Evolutionary conservation across 495 filamentous ascomycete species (phyloP).

Genomic region (Trichocladium antarcticum): DNA sequence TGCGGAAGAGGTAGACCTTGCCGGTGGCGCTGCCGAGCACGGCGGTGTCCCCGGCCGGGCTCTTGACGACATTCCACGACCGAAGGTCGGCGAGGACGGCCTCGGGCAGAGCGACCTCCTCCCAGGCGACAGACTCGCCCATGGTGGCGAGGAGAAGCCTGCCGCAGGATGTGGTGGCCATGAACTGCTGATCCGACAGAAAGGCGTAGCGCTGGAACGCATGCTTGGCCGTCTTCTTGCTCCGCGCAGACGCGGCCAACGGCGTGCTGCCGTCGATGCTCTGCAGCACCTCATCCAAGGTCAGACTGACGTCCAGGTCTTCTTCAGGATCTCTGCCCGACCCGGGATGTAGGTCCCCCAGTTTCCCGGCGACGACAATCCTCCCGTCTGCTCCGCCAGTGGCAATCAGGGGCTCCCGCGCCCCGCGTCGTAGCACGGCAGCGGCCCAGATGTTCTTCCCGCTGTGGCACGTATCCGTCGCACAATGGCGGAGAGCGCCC

Average conservation of each 20-base stretch:
- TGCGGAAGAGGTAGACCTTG: slow-evolving; percentile 38
- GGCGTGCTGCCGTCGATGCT: neutral
- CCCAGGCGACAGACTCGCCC: slow-evolving; percentile 26
- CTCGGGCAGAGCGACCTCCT: slow-evolving; percentile 30
- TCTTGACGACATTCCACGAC: slow-evolving; percentile 36
- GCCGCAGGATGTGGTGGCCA: slow-evolving; percentile 51
- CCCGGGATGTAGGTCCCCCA: neutral
- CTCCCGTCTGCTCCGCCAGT: slow-evolving; percentile 82
- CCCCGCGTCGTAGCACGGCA: slow-evolving; percentile 31
- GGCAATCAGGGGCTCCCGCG: slow-evolving; percentile 39
- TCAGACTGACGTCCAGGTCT: slow-evolving; percentile 13
- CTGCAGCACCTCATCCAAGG: slow-evolving; percentile 15
- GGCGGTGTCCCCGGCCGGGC: slow-evolving; percentile 25
- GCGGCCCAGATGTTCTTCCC: slow-evolving; percentile 92
- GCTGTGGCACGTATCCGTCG: slow-evolving; percentile 49
- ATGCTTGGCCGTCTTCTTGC: slow-evolving; percentile 28
- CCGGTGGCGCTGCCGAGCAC: slow-evolving; percentile 47
- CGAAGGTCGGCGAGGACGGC: slow-evolving; percentile 23
- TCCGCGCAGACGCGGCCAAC: too few relatives aligned
- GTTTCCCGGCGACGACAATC: slow-evolving; percentile 30
- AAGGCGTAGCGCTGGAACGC: slow-evolving; percentile 55
- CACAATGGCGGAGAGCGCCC: slow-evolving; percentile 38
- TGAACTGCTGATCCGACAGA: slow-evolving; percentile 43
- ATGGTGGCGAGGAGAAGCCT: slow-evolving; percentile 44
- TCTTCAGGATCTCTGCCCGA: neutral